These are phyloP conservation scores for Fusarium oxysporum DNA, from an alignment of 2,329 filamentous ascomycete genomes.

Conservation along the genomic window DNA sequence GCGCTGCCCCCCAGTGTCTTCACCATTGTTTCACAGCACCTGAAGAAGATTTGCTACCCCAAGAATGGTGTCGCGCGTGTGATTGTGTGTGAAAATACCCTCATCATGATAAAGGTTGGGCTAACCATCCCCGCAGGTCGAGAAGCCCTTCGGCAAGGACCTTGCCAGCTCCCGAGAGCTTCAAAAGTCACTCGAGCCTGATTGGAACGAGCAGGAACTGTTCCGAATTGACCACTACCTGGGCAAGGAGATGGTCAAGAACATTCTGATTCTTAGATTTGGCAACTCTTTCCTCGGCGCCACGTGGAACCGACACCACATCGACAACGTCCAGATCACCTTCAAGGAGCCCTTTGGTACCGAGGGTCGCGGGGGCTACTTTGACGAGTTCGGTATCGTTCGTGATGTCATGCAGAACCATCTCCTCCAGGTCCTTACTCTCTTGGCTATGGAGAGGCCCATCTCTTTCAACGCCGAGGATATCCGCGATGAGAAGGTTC, in stretches of 20 bases:
- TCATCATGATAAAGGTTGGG: not conserved
- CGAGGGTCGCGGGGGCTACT: constrained; percentile 97
- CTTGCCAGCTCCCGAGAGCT: constrained; percentile 92
- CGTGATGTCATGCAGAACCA: constrained; percentile 99
- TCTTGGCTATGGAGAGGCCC: constrained; percentile 97
- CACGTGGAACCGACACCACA: constrained; percentile 99
- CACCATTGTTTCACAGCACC: constrained; percentile 94
- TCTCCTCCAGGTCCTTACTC: constrained; percentile 92
- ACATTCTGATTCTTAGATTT: constrained; percentile 96
- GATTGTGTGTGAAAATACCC: constrained; percentile 69
- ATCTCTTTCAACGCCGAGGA: constrained; percentile 99
- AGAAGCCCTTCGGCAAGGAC: constrained; percentile 99
- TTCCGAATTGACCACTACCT: constrained; percentile 99
- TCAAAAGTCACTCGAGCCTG: constrained; percentile 92
- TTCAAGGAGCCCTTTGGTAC: constrained; percentile 99
- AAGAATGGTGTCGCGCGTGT: constrained; percentile 90
- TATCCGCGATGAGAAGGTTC: constrained; percentile 98
- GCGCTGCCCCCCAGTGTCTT: constrained; percentile 97
- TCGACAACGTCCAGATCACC: constrained; percentile 98
- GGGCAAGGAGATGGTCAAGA: constrained; percentile 99
- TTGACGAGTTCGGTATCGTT: constrained; percentile 99
- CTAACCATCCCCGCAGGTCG: constrained; percentile 71
- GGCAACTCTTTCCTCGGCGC: constrained; percentile 99
- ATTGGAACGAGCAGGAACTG: constrained; percentile 99
- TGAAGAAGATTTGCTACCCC: constrained; percentile 98